phyloP scores from a whole-genome alignment of 257 asterid genomes.

The Ehretia macrophylla region DNA sequence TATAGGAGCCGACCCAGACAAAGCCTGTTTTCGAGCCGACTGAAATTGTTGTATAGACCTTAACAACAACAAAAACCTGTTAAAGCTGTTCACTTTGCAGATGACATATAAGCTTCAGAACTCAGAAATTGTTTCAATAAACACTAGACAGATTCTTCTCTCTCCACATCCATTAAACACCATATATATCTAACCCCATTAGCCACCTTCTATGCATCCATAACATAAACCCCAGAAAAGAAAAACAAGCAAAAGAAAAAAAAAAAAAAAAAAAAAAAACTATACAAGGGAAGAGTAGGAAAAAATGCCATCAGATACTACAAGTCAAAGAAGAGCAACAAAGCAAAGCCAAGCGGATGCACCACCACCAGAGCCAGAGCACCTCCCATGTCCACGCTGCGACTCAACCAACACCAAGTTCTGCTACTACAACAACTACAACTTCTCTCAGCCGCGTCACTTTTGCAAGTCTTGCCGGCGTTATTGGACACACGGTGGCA shows the following conservation, averaged over 20 bases:
- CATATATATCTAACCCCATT: too few species aligned
- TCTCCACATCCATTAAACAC: not conserved
- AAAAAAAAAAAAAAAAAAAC: too few species aligned
- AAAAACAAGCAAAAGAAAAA: not conserved
- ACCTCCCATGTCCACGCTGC: conserved; percentile 92
- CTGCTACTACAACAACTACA: conserved; percentile 96
- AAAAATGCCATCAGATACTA: conserved; percentile 41
- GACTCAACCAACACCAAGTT: conserved; percentile 90
- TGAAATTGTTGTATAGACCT: conserved; percentile 20
- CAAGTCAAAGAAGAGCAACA: conserved; percentile 26
- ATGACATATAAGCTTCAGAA: conserved; percentile 28
- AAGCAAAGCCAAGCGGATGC: conserved; percentile 46
- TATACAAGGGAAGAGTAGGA: too few species aligned
- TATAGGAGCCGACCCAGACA: conserved; percentile 41
- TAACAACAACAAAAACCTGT: not conserved
- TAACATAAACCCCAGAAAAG: not conserved
- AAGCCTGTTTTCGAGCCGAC: conserved; percentile 61
- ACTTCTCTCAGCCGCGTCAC: conserved; percentile 90
- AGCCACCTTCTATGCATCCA: not conserved
- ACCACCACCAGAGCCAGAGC: conserved; percentile 82
- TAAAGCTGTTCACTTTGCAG: conserved; percentile 47
- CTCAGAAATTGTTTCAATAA: conserved; percentile 38
- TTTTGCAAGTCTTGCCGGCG: conserved; percentile 97
- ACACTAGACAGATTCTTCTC: conserved; percentile 26
- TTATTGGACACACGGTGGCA: conserved; percentile 98